Conservation (phyloP, 768 basidiomycete species). For the Butyriboletus loyo region DNA sequence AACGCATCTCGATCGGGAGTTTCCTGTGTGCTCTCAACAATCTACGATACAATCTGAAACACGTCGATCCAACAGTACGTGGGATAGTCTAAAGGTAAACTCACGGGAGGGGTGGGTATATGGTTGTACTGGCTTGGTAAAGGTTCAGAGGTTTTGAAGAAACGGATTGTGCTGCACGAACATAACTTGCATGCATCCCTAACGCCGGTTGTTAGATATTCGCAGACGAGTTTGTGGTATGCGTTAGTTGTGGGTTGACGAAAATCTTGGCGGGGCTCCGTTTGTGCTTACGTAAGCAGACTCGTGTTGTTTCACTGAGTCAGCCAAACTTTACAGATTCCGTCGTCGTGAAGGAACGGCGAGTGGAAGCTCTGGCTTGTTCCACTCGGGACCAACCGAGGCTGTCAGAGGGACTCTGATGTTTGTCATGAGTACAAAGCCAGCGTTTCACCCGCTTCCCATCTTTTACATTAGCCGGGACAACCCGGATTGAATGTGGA, state of each 20-base stretch:
- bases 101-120: slow-evolving; percentile 84
- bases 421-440: no score
- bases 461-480: neutral
- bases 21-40: slow-evolving; percentile 75
- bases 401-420: no score
- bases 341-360: neutral
- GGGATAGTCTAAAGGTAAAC: slow-evolving; percentile 18
- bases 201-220: neutral
- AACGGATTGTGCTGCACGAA: slow-evolving; percentile 39
- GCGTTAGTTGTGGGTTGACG: neutral
- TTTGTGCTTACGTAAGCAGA: slow-evolving; percentile 4
- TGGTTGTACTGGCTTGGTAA: slow-evolving; percentile 57
- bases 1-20: slow-evolving; percentile 76
- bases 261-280: neutral
- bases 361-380: neutral
- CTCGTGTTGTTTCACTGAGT: no score
- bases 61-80: neutral
- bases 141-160: slow-evolving; percentile 58
- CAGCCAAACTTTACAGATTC: no score
- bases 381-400: neutral
- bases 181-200: slow-evolving; percentile 20
- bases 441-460: neutral
- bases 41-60: slow-evolving; percentile 69
- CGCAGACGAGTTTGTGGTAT: neutral
- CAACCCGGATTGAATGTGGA: neutral